A percentile compares a stretch with the other conserved stretches of the same genome.
Evolutionary conservation across 2,329 filamentous ascomycete genomes (phyloP).

Genomic region (Colletotrichum sp.): DNA sequence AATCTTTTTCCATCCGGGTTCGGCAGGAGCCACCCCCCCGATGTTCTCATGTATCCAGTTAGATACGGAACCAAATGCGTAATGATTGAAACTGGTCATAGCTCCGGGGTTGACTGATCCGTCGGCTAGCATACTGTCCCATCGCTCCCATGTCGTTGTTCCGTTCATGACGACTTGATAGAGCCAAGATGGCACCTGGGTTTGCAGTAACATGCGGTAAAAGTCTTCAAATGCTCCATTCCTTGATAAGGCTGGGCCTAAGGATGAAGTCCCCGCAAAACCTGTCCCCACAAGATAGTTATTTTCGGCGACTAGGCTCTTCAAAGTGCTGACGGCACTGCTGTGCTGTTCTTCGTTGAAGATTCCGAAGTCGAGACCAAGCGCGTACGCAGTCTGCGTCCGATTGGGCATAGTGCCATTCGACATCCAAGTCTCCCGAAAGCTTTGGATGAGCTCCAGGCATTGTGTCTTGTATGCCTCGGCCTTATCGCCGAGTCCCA

Average conservation of each 20-base stretch:
- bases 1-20: conserved; percentile 44
- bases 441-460: conserved; percentile 26
- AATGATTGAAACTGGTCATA: conserved; percentile 58
- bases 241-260: conserved; percentile 33
- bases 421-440: conserved; percentile 36
- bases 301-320: fast-evolving
- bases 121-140: conserved; percentile 50
- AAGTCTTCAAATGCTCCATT: conserved; percentile 33
- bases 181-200: conserved; percentile 49
- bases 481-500: conserved; percentile 32
- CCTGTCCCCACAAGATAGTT: conserved; percentile 34
- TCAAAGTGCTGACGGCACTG: conserved; percentile 22
- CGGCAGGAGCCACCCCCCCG: conserved; percentile 41
- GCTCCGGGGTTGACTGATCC: conserved; percentile 47
- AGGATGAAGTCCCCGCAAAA: conserved; percentile 47
- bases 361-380: conserved; percentile 42
- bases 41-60: conserved; percentile 50
- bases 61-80: conserved; percentile 50
- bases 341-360: conserved; percentile 25
- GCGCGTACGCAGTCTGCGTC: conserved; percentile 43
- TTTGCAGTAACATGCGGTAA: conserved; percentile 54
- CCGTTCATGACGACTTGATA: conserved; percentile 51
- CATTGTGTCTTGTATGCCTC: conserved; percentile 25
- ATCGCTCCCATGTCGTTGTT: conserved; percentile 56
- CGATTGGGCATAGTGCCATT: conserved; percentile 34